phyloP scores from a whole-genome alignment of 257 asterid species.

The Solanum lycopersicoides region DNA sequence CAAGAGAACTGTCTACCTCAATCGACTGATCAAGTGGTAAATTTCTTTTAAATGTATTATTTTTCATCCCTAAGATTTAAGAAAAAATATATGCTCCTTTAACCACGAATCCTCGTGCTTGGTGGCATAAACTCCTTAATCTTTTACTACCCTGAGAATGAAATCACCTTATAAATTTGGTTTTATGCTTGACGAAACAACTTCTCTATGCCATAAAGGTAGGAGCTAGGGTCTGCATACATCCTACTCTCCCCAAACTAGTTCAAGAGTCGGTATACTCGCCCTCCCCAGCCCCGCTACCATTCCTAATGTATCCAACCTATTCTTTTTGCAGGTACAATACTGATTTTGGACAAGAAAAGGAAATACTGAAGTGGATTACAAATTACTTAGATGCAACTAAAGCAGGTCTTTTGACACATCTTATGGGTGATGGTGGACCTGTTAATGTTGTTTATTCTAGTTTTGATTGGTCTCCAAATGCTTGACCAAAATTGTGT shows the following conservation, averaged over 20 bases:
- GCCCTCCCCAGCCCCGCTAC: neutral
- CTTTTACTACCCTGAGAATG: neutral
- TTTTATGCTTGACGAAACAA: neutral
- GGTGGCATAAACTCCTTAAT: neutral
- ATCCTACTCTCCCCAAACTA: neutral
- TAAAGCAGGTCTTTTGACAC: slow-evolving; percentile 81
- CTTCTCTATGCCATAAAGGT: neutral
- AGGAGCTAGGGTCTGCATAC: neutral
- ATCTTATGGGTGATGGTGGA: slow-evolving; percentile 64
- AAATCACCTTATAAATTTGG: neutral
- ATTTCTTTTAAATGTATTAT: neutral
- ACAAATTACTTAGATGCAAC: slow-evolving; percentile 64
- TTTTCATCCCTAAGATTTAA: neutral
- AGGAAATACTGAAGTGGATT: slow-evolving; percentile 58
- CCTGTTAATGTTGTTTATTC: slow-evolving; percentile 50
- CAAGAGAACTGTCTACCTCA: slow-evolving; percentile 66
- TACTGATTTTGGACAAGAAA: slow-evolving; percentile 81
- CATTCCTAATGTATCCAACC: neutral
- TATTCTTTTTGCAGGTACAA: slow-evolving; percentile 50
- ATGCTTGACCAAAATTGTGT: slow-evolving; percentile 13
- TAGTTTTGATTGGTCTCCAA: slow-evolving; percentile 68
- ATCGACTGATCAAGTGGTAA: slow-evolving; percentile 69
- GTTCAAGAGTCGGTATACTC: neutral
- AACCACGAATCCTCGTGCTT: neutral
- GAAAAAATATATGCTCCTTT: neutral